Base-by-base conservation (phyloP, 108 stramenopile species). In the Halocafeteria seosinensis region DNA sequence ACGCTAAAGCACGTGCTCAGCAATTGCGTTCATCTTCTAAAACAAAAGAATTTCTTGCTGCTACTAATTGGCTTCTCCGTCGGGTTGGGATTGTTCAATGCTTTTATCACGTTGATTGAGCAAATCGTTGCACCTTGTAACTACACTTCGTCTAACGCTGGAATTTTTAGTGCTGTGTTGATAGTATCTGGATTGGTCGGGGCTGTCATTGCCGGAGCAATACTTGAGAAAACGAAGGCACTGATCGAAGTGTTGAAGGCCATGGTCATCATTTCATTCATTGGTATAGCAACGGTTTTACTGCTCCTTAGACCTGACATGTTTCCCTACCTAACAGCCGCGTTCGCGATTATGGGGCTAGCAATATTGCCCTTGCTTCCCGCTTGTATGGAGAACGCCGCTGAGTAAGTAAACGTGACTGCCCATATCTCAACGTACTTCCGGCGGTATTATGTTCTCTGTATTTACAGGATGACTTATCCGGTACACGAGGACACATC, bases 61-160 rank as follows among this genome's bases (percentile, higher is more conserved):
- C 55, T 77, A 34, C 26, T 65, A 11, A 9, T 66, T 13, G 17
- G 38, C 34, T 73, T 77, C 38, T 55, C 55, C 3, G 1, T 62
- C n/a, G 76, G 76, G 3, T 50, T 77, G 23, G 69, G 69, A 3
- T 33, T 73, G 30, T 77, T 77, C 66, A 73, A 77, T 57, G 50
- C 72, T 11, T 34, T 77, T 29, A 34, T 73, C 35, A 77, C 76
- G 0, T 61, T 77, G 27, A 27, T 77, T 13, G 63, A 66, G 3
- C 69, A 77, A 25, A 42, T 73, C 23, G 47, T 73, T 0, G 35
- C 23, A 21, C 69, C 69, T 30, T 64, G 63, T 29, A 73, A 70
- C 9, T 77, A 77, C 55, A 38, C 36, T 27, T 52, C 61, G 13
- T 72, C 70, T 35, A 71, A 70, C 34, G 76, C 76, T 1, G 72